Evolutionary conservation across 768 basidiomycete species (phyloP), one percentile per base, ranked within the genome.

Genomic region (Neoboletus brunneissimus): DNA sequence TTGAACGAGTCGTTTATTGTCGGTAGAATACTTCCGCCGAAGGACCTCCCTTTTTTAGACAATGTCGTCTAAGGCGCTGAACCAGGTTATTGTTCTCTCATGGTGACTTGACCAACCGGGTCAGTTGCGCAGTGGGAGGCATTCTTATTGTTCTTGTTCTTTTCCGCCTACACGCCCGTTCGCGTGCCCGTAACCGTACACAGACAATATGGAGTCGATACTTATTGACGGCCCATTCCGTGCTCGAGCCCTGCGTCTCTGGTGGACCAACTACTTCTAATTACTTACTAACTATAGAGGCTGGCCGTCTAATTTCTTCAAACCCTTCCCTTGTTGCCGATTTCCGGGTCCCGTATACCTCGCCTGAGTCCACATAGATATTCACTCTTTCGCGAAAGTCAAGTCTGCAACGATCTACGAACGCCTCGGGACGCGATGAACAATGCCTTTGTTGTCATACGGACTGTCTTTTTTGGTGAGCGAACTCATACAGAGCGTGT

Each of bases 391-490:
- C 54, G 63, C 62, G 56, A 61, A 48, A 37, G 44, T 46, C 53
- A 52, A 56, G 31, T 38, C 51, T 54, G 25, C 52, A 45, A 51
- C 44, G 53, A 12, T 49, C 54, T 23, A 44, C 58, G 29, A 60
- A 27, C 7, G n/a, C 16, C 29, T 48, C 48, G 27, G 29, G 55
- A 53, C 63, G 52, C 58, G 27, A 77, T 81, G 76, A 74, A 70
- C 53, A 86, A 78, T 63, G 72, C 78, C 4, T 85, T 88, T 67
- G 69, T 87, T 50, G 68, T 84, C 52, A 65, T 80, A 55, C 83
- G 87, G 51, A 77, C 81, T 27, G 77, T 85, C 40, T 68, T 82
- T 53, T 81, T 87, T 59, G 78, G 87, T 86, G 57, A 67, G 82
- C 66, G 0, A 16, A 46, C 5, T 6, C 27, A 8, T 25, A 23